Evolutionary conservation across 345 rosid genomes (phyloP), one percentile per base, ranked within the genome.

Genomic region (Moricandia moricandioides): DNA sequence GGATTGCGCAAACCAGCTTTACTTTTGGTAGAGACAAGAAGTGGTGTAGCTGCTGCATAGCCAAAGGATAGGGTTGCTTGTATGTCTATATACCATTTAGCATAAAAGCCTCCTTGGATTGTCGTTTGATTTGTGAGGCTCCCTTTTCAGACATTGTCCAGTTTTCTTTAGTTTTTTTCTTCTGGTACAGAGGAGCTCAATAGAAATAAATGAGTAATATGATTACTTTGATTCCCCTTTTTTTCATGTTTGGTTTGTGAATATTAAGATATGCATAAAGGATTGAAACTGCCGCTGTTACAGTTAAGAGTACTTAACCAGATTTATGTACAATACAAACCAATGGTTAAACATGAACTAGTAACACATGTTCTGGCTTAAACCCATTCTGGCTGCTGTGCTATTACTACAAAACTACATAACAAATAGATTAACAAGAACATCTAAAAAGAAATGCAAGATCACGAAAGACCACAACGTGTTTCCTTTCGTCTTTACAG

Each of bases 41-140:
- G 68, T 67, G 5, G 68, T 67, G 5, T 43, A 43, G 49, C 14
- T 51, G 73, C 69, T 75, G 79, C 69, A 49, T 67, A 61, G 79
- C 62, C 43, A 75, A 69, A 75, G 24, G 63, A 68, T 68, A 75
- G 73, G 73, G 73, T 75, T 51, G 79, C 69, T 68, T 75, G 79
- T 68, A 75, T 68, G 73, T 75, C 34, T 75, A 60, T 61, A 68
- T 33, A 61, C 49, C 14, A 60, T 67, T 67, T 61, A 75, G 62
- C 79, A 75, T 75, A 69, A 69, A 74, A 69, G 74, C 69, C 79
- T 75, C 79, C 79, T 75, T 75, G 63, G 60, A 75, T 52, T 60
- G 56, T 52, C 79, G 40, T 62, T 75, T 75, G 64, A 61, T 69
- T 75, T 35, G 57, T 60, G 79, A 69, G 79, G 69, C 69, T 52